Evolutionary conservation across 495 filamentous ascomycete genomes (phyloP).

Genomic region (Hypoxylon intermedium): DNA sequence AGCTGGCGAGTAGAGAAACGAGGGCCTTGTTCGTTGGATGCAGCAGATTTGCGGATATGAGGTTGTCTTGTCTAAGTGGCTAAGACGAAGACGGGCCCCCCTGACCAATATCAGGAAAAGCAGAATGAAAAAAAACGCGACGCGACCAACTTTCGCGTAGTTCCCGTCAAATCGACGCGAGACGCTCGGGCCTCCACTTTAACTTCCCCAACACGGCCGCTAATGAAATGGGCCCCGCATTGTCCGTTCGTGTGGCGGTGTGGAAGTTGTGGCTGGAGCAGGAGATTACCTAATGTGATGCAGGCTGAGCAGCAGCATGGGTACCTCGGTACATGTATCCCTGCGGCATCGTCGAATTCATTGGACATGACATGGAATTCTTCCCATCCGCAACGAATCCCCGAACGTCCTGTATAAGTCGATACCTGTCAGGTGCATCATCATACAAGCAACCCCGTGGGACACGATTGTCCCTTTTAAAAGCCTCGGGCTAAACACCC

Average conservation of each 20-base stretch:
- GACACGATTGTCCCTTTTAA: slow-evolving; percentile 10
- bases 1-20: not conserved
- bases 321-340: not conserved
- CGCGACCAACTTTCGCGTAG: slow-evolving; percentile 32
- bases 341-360: slow-evolving; percentile 14
- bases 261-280: too few relatives aligned
- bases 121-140: slow-evolving; percentile 25
- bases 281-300: too few relatives aligned
- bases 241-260: too few relatives aligned
- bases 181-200: slow-evolving; percentile 35
- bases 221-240: not conserved
- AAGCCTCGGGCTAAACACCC: too few relatives aligned
- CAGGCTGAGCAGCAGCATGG: too few relatives aligned
- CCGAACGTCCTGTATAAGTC: slow-evolving; percentile 8
- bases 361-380: slow-evolving; percentile 1
- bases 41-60: not conserved
- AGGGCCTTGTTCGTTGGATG: slow-evolving; percentile 7
- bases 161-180: slow-evolving; percentile 20
- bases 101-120: slow-evolving; percentile 24
- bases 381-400: slow-evolving; percentile 11
- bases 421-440: not conserved
- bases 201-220: slow-evolving; percentile 2
- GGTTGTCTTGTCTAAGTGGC: too few relatives aligned
- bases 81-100: slow-evolving; percentile 2
- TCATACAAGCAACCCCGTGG: slow-evolving; percentile 16